These are phyloP conservation scores for Penicillium pulvis DNA, from an alignment of 495 filamentous ascomycete genomes.

Conservation along the genomic window DNA sequence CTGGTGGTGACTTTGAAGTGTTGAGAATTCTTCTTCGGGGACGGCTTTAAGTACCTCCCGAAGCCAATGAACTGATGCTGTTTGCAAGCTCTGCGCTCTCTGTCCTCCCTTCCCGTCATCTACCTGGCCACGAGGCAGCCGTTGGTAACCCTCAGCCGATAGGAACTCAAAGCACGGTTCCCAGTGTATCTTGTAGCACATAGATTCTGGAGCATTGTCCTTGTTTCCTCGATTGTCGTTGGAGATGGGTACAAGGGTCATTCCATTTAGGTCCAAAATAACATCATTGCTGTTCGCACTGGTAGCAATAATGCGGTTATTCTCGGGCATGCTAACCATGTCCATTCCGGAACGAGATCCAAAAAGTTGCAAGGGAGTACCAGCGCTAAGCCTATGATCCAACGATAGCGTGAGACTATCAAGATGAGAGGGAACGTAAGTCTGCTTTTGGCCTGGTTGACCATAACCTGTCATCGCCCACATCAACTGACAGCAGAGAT, in stretches of 20 bases:
- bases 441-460: slow-evolving; percentile 17
- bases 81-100: slow-evolving; percentile 40
- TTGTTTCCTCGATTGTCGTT: slow-evolving; percentile 21
- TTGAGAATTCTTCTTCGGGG: slow-evolving; percentile 34
- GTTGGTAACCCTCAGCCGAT: slow-evolving; percentile 23
- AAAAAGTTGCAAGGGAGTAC: slow-evolving; percentile 27
- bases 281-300: slow-evolving; percentile 14
- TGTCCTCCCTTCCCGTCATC: slow-evolving; percentile 16
- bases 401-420: slow-evolving; percentile 23
- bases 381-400: slow-evolving; percentile 13
- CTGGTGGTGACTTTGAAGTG: slow-evolving; percentile 23
- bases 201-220: slow-evolving; percentile 14
- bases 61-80: slow-evolving; percentile 37
- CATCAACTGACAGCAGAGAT: slow-evolving; percentile 44
- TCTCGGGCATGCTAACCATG: slow-evolving; percentile 35
- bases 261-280: slow-evolving; percentile 23
- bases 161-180: slow-evolving; percentile 47
- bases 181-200: slow-evolving; percentile 54
- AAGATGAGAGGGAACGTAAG: slow-evolving; percentile 26
- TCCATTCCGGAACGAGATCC: slow-evolving; percentile 28
- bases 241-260: slow-evolving; percentile 24
- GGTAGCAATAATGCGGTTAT: slow-evolving; percentile 28
- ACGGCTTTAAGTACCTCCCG: slow-evolving; percentile 31
- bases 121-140: slow-evolving; percentile 16
- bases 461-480: slow-evolving; percentile 30